Evolutionary conservation across 2,329 filamentous ascomycete species (phyloP).

Genomic region (Macrophomina tecta): DNA sequence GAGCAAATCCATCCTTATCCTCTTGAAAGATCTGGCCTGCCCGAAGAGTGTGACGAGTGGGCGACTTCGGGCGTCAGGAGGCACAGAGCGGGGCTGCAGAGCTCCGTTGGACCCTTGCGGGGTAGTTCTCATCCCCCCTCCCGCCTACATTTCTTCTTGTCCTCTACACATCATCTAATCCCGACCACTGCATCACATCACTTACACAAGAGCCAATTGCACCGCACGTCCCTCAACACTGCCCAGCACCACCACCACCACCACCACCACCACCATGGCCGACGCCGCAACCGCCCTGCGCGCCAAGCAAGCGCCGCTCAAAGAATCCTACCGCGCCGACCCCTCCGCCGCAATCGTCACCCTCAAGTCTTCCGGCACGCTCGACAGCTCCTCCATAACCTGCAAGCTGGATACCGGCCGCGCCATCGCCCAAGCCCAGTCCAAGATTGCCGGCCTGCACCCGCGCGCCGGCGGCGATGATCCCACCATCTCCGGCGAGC

Average conservation of each 20-base stretch:
- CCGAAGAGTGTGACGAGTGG: neutral
- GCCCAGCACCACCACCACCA: no score
- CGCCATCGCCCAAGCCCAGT: constrained; percentile 42
- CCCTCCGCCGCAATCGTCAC: constrained; percentile 55
- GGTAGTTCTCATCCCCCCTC: neutral
- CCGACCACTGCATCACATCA: neutral
- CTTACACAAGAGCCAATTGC: neutral
- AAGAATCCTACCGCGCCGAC: constrained; percentile 52
- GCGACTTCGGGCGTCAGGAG: constrained; percentile 1
- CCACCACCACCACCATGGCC: neutral
- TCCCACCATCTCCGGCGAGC: constrained; percentile 52
- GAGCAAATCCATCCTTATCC: no score
- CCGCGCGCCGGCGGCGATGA: constrained; percentile 51
- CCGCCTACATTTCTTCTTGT: neutral
- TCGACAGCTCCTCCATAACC: constrained; percentile 53
- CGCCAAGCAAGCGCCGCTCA: constrained; percentile 56
- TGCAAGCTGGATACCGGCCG: constrained; percentile 54
- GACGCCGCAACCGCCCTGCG: constrained; percentile 45
- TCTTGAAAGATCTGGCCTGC: neutral
- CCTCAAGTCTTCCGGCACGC: constrained; percentile 51
- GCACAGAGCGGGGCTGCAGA: constrained; percentile 9
- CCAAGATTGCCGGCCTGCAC: constrained; percentile 51
- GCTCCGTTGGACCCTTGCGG: constrained; percentile 20
- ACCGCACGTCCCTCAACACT: neutral
- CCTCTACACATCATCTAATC: neutral